These are phyloP conservation scores for Metrosideros polymorpha DNA, from an alignment of 441 rosid genomes.

Conservation along the genomic window DNA sequence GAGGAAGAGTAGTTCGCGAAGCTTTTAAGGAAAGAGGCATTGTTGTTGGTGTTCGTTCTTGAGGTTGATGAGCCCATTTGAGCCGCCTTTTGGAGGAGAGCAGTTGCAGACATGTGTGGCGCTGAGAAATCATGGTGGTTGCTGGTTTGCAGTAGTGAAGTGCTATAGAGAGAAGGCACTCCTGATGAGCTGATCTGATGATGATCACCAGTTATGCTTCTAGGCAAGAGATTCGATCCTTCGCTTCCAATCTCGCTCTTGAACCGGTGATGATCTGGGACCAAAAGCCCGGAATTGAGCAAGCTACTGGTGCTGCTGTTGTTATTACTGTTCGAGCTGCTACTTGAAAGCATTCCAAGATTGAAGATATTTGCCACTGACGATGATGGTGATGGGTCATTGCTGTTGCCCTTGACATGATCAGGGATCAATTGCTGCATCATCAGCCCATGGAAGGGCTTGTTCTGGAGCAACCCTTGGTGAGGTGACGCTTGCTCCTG, in stretches of 20 bases:
- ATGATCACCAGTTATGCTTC: background rate
- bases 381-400: background rate
- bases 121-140: background rate
- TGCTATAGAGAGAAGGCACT: background rate
- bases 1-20: background rate
- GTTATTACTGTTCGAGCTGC: background rate
- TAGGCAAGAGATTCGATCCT: background rate
- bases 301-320: background rate
- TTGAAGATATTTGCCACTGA: background rate
- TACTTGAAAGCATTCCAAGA: background rate
- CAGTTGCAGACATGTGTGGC: background rate
- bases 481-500: background rate
- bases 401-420: background rate
- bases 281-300: background rate
- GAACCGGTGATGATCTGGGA: background rate
- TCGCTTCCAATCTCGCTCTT: background rate
- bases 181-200: background rate
- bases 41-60: background rate
- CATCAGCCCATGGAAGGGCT: background rate
- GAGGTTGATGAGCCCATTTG: background rate
- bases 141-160: background rate
- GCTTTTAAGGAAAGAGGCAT: background rate
- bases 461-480: background rate
- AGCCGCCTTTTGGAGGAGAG: background rate
- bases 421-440: background rate